Evolutionary conservation across 139 green algal genomes (phyloP).

Genomic region (Coelastrella sp.): DNA sequence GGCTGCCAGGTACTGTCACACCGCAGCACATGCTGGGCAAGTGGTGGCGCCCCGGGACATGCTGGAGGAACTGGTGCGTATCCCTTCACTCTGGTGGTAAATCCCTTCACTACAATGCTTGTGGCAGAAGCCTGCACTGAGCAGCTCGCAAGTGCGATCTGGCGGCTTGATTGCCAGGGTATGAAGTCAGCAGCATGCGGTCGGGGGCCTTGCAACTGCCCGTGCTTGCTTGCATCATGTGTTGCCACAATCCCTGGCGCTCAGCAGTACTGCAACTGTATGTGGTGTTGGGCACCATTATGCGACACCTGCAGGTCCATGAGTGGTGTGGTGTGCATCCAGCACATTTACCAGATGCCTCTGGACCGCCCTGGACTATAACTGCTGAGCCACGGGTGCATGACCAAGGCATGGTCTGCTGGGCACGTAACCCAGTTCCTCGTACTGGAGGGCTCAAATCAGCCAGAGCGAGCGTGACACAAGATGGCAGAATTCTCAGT

Average conservation of each 20-base stretch:
- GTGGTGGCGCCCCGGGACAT: conserved; percentile 52
- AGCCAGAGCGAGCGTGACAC: background rate
- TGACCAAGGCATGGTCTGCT: background rate
- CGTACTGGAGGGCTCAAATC: background rate
- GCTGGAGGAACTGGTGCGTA: conserved; percentile 44
- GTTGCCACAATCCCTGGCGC: too few relatives aligned
- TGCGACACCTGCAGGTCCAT: background rate
- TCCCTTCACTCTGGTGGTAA: too few relatives aligned
- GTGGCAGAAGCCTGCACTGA: too few relatives aligned
- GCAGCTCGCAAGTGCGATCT: too few relatives aligned
- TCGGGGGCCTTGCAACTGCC: too few relatives aligned
- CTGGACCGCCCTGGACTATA: background rate
- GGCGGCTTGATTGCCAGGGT: too few relatives aligned
- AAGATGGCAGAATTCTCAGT: background rate
- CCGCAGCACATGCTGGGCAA: conserved; percentile 62
- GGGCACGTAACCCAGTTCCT: background rate
- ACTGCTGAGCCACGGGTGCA: background rate
- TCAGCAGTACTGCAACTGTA: background rate
- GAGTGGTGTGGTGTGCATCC: background rate
- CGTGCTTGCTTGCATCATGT: too few relatives aligned
- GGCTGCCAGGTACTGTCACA: conserved; percentile 66
- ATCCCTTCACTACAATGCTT: too few relatives aligned
- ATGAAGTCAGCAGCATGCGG: too few relatives aligned
- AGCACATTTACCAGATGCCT: background rate
- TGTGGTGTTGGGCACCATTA: background rate